Conservation (phyloP, 169 alveolate species). For the Plasmodium coatneyi region DNA sequence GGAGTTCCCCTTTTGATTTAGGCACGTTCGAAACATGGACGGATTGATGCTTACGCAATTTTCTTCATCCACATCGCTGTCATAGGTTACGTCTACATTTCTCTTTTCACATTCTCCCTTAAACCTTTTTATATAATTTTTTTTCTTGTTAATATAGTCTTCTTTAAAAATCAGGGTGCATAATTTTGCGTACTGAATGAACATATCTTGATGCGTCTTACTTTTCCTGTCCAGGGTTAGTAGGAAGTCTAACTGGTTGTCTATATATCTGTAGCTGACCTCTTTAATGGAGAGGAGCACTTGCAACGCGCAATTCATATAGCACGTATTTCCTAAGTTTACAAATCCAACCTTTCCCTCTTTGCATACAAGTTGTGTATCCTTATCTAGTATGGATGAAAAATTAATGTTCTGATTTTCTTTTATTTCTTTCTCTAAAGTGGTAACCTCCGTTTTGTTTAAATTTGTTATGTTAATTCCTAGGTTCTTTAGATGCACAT, state of each 20-base stretch:
- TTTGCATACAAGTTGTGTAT: conserved; percentile 67
- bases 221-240: neutral
- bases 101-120: conserved; percentile 30
- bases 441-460: conserved; percentile 11
- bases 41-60: conserved; percentile 50
- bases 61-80: conserved; percentile 67
- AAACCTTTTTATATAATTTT: conserved; percentile 43
- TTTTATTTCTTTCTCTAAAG: conserved; percentile 31
- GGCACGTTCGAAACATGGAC: conserved; percentile 49
- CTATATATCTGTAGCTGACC: conserved; percentile 28
- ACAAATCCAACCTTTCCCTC: conserved; percentile 83
- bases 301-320: conserved; percentile 87
- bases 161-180: conserved; percentile 34
- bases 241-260: conserved; percentile 10
- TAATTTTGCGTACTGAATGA: conserved; percentile 36
- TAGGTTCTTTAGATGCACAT: conserved; percentile 88
- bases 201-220: conserved; percentile 44
- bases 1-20: conserved; percentile 30
- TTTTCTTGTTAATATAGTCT: conserved; percentile 45
- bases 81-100: conserved; percentile 27
- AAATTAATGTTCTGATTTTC: conserved; percentile 66
- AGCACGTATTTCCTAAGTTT: conserved; percentile 90
- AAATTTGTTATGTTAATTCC: conserved; percentile 90
- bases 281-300: conserved; percentile 69
- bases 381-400: conserved; percentile 77